phyloP scores from a whole-genome alignment of 2,329 filamentous ascomycete species.

The Hansfordia pulvinata region DNA sequence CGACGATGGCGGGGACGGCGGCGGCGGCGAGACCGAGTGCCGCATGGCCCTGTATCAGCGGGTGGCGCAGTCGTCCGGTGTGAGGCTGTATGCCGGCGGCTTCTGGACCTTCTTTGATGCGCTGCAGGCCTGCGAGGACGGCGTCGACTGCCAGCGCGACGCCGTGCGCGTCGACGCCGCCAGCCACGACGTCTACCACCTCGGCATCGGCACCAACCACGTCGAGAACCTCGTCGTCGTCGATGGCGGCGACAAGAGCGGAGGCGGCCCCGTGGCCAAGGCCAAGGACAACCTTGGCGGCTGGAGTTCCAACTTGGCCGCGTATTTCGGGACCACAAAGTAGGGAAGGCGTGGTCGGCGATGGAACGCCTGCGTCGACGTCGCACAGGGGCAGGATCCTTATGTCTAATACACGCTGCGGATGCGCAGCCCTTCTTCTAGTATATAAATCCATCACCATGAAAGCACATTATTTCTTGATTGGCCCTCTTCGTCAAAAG shows the following conservation, averaged over 20 bases:
- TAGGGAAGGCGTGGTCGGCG: background rate
- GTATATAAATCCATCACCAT: too few relatives aligned
- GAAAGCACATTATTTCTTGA: too few relatives aligned
- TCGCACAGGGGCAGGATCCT: too few relatives aligned
- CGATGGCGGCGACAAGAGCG: conserved; percentile 2
- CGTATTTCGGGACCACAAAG: conserved; percentile 4
- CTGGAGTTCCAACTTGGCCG: conserved; percentile 6
- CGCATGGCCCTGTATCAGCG: conserved; percentile 10
- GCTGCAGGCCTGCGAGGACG: conserved; percentile 6
- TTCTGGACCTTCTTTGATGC: conserved; percentile 12
- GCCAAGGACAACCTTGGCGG: conserved; percentile 5
- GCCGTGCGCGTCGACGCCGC: conserved; percentile 29
- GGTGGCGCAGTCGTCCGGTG: conserved; percentile 4
- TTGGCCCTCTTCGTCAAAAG: too few relatives aligned
- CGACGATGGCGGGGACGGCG: conserved; percentile 1
- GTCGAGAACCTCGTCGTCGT: conserved; percentile 4
- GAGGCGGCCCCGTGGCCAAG: conserved; percentile 1
- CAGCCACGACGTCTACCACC: conserved; percentile 44
- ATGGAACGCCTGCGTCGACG: conserved; percentile 1
- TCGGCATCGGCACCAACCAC: conserved; percentile 6
- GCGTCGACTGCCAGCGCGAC: conserved; percentile 29
- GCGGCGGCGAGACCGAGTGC: conserved; percentile 4
- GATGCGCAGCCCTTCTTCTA: too few relatives aligned
- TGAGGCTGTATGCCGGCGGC: conserved; percentile 8
- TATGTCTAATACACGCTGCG: too few relatives aligned